Base-by-base conservation (phyloP, 371 early-diverging fungal species). In the Thermomucor indicae-seudaticae region DNA sequence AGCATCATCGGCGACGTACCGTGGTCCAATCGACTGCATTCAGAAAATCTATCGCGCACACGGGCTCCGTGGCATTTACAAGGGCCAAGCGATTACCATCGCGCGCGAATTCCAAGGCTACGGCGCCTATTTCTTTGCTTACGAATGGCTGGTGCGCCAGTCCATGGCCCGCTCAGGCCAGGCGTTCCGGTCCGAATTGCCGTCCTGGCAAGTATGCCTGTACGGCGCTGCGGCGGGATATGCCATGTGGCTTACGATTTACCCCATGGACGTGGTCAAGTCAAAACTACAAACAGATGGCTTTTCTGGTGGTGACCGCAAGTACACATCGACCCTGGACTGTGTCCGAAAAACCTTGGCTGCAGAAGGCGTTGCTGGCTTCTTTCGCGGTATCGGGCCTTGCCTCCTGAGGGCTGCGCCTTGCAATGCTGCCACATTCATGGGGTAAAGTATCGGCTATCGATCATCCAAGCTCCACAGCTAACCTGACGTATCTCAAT, bases 371-470 rank as follows among this genome's bases (percentile, higher is more conserved):
- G 55, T 72, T 22, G 70, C 68, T 19, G 92, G 92, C 1, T 86
- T 93, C 75, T 93, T 89, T 75, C 80, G 80, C 56, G 95, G 93
- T 25, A 76, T 93, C 52, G 81, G 84, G 0, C 87, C 93, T n/a
- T 89, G 92, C 48, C 75, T 94, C 47, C 72, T 91, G 44, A 77
- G 94, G 53, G 93, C 95, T 23, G 92, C 92, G 25, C 94, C 94
- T 14, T 90, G 86, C 44, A 92, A 91, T 49, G 92, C 91, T 3
- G 88, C 81, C 17, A 90, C 91, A 20, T 92, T 92, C 71, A 65
- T 85, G 41, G 86, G 77, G 70, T 72, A 64, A 59, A 60, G 53
- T 27, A 43, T 28, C 14, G 5, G 30, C 6, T 53, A 24, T 8
- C 6, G 6, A 25, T 23, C 47, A n/a, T 31, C 23, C 7, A 29